A percentile compares a stretch with the other conserved stretches of the same genome.
These are phyloP conservation scores for Gnomoniopsis sp. DNA, from an alignment of 2,329 filamentous ascomycete genomes.

Conservation along the genomic window DNA sequence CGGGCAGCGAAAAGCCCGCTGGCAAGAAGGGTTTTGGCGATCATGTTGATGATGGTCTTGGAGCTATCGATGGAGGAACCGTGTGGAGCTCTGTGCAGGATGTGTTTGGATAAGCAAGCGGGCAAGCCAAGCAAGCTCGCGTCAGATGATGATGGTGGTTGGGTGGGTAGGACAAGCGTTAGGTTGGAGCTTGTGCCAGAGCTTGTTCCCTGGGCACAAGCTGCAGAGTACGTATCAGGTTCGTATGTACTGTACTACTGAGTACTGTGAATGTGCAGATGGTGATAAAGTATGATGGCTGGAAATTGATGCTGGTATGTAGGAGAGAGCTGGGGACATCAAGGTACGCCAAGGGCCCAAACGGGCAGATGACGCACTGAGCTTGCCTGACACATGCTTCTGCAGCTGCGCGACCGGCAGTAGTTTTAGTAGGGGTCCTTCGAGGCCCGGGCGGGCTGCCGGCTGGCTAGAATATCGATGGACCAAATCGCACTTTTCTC, in stretches of 20 bases:
- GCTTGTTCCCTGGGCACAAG: not conserved
- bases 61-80: not conserved
- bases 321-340: too few relatives aligned
- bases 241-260: too few relatives aligned
- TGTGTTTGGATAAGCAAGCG: not conserved
- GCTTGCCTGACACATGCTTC: not conserved
- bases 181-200: not conserved
- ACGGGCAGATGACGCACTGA: not conserved
- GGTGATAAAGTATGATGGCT: not conserved
- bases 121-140: too few relatives aligned
- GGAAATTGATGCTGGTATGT: not conserved
- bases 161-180: not conserved
- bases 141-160: not conserved
- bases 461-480: too few relatives aligned
- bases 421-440: too few relatives aligned
- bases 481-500: too few relatives aligned
- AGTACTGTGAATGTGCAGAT: too few relatives aligned
- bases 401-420: not conserved
- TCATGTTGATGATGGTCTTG: slow-evolving; percentile 24
- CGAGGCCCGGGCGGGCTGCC: too few relatives aligned
- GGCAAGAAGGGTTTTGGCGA: slow-evolving; percentile 30
- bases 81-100: not conserved
- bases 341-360: too few relatives aligned
- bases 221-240: not conserved
- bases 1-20: slow-evolving; percentile 35